Evolutionary conservation across 1,139 yeast species (phyloP), one percentile per base, ranked within the genome.

Genomic region (Yamadazyma epiphylla): DNA sequence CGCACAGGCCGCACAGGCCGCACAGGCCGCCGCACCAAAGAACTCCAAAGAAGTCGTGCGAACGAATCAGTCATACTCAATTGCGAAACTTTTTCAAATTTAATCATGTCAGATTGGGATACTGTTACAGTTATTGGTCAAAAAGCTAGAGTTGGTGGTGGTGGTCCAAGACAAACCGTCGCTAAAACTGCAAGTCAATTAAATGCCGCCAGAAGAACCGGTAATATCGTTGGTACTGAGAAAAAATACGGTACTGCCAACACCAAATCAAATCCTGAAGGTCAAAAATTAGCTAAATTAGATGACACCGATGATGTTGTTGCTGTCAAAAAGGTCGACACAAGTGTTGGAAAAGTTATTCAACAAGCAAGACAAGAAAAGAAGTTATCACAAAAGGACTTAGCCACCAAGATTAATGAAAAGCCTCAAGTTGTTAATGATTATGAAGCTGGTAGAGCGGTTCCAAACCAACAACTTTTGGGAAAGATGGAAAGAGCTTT

Each of bases 371-470:
- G 98, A 66, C 83, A 80, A 52, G 96, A 86, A 42, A 88, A 88
- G 74, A 77, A 77, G 50, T 57, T 88, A 53, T 84, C 96, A 8
- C 98, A 91, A 63, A 91, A 91, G 72, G 98, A 91, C 48, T 74
- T 91, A 51, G 98, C 98, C 48, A 87, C 96, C 40, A 84, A 81
- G 59, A 77, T 91, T 54, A 89, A 88, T 58, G 98, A 91, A 66
- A 91, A 91, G 70, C 96, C 97, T 37, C 87, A 83, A 45, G 86
- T 91, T 38, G 80, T 91, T 52, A 89, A 88, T 64, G 98, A 91
- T 55, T 91, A 91, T 63, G 98, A 91, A 67, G 88, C 95, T 33
- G 97, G 96, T 36, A 79, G 95, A 58, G 98, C 96, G 31, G 79
- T 85, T 43, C 98, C 98, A 37, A 89, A 86, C 68, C 98, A 94